phyloP scores from a whole-genome alignment of 164 flowering plant genomes.

The Vitis cinerea region DNA sequence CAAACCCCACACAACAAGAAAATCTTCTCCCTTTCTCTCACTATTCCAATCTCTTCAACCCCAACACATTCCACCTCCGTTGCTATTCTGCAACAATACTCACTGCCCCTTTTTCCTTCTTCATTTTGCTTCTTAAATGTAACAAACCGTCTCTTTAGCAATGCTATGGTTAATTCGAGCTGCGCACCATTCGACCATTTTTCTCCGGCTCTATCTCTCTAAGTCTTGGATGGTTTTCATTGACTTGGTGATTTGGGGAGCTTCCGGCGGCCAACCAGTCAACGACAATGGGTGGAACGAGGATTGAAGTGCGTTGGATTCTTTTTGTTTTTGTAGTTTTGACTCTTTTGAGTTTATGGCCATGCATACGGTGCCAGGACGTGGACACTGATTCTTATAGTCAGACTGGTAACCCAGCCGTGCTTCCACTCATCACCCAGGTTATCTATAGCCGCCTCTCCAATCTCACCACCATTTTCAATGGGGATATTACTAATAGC shows the following conservation, averaged over 20 bases:
- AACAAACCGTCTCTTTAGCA: too few species aligned
- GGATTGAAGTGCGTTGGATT: conserved; percentile 18
- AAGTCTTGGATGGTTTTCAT: conserved; percentile 4
- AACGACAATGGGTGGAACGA: conserved; percentile 23
- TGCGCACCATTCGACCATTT: background rate
- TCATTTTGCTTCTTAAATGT: too few species aligned
- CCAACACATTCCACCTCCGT: background rate
- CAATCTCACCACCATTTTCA: conserved; percentile 37
- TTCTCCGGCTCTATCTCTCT: background rate
- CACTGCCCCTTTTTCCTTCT: too few species aligned
- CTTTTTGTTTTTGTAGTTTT: conserved; percentile 3
- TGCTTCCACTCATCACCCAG: conserved; percentile 37
- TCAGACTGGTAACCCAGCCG: conserved; percentile 25
- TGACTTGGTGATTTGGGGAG: conserved; percentile 1
- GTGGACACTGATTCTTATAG: conserved; percentile 35
- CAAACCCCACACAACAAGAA: conserved; percentile 12
- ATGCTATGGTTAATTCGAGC: conserved; percentile 1
- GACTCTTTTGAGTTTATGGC: conserved; percentile 10
- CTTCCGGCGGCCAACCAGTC: conserved; percentile 6
- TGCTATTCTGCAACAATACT: too few species aligned
- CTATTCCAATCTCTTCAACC: too few species aligned
- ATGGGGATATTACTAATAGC: conserved; percentile 23
- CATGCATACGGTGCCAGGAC: conserved; percentile 18
- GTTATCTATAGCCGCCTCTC: conserved; percentile 38
- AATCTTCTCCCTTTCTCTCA: background rate